Evolutionary conservation across 2,329 filamentous ascomycete species (phyloP).

Genomic region (Aspergillus udagawae): DNA sequence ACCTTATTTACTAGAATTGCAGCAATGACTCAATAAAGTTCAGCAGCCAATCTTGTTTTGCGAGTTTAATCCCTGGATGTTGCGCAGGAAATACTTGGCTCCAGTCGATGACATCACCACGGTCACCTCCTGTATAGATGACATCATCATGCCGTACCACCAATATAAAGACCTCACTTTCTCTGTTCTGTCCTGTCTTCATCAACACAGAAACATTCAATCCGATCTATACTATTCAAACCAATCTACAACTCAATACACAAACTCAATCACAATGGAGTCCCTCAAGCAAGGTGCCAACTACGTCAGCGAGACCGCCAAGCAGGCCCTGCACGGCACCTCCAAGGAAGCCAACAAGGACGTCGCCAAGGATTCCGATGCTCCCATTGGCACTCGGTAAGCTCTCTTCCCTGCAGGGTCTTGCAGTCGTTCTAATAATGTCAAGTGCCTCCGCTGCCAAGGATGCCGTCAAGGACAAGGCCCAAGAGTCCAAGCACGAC

Average conservation of each 20-base stretch:
- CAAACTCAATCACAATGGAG: neutral
- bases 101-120: too few species aligned
- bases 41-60: too few species aligned
- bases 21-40: too few species aligned
- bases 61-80: too few species aligned
- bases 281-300: constrained; percentile 54
- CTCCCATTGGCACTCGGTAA: constrained; percentile 13
- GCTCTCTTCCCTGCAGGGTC: constrained; percentile 39
- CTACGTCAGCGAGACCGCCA: constrained; percentile 64
- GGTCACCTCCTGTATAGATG: too few species aligned
- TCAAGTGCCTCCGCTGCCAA: constrained; percentile 48
- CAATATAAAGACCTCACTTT: too few species aligned
- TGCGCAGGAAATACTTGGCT: too few species aligned
- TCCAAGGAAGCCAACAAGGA: constrained; percentile 69
- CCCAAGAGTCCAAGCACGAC: constrained; percentile 51
- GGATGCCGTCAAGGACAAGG: constrained; percentile 51
- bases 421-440: neutral
- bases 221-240: neutral
- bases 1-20: too few species aligned
- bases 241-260: neutral
- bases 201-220: too few species aligned
- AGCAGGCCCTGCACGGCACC: constrained; percentile 53
- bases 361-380: constrained; percentile 60
- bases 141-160: too few species aligned
- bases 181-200: too few species aligned